Conservation (phyloP, 176 grass and related monocot species). For the Urochloa ruziziensis region DNA sequence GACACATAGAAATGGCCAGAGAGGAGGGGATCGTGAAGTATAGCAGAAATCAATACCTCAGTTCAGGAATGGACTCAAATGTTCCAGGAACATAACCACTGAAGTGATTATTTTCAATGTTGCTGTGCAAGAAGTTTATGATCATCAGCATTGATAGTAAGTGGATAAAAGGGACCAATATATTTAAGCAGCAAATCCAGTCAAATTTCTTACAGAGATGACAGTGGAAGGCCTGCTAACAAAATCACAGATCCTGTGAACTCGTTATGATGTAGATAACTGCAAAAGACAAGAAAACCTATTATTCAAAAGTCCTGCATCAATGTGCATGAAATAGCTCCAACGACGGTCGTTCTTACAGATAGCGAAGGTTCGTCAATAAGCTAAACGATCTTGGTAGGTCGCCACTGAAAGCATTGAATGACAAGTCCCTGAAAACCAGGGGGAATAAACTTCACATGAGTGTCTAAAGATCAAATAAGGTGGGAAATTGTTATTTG, state of each 20-base stretch:
- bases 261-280: slow-evolving; percentile 79
- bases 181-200: slow-evolving; percentile 8
- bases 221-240: slow-evolving; percentile 69
- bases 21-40: background rate
- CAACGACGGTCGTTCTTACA: slow-evolving; percentile 50
- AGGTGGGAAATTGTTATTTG: background rate
- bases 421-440: slow-evolving; percentile 78
- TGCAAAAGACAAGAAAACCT: slow-evolving; percentile 37
- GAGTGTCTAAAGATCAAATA: background rate
- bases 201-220: slow-evolving; percentile 70
- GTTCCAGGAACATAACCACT: slow-evolving; percentile 83
- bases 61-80: slow-evolving; percentile 71
- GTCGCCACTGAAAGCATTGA: slow-evolving; percentile 70
- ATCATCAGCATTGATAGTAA: slow-evolving; percentile 19
- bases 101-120: slow-evolving; percentile 87
- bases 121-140: slow-evolving; percentile 41
- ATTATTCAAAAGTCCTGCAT: slow-evolving; percentile 19
- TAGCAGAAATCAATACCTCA: slow-evolving; percentile 51
- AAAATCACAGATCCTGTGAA: slow-evolving; percentile 85
- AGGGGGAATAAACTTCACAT: background rate
- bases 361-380: slow-evolving; percentile 63
- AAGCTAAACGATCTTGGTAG: slow-evolving; percentile 78
- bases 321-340: slow-evolving; percentile 27
- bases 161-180: slow-evolving; percentile 6
- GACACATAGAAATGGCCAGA: slow-evolving; percentile 12